A percentile compares a stretch with the other conserved stretches of the same genome.
phyloP scores from a whole-genome alignment of 2,329 filamentous ascomycete species.

The Phialophora tarda region DNA sequence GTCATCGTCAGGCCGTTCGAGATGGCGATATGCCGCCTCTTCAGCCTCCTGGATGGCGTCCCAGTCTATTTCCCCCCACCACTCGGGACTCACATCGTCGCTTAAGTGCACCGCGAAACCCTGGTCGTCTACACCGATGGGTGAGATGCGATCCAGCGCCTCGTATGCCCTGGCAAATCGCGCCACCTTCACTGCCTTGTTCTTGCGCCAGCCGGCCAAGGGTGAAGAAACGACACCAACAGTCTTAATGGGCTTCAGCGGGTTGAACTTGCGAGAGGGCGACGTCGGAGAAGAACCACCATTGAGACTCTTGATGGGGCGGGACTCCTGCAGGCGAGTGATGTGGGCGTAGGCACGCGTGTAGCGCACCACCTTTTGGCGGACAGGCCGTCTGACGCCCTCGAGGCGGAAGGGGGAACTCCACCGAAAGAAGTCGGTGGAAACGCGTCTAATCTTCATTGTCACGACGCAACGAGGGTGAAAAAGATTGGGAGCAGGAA shows the following conservation, averaged over 20 bases:
- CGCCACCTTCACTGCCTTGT: too few relatives aligned
- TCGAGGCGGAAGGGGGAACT: too few relatives aligned
- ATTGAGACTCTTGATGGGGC: background rate
- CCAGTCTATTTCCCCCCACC: conserved; percentile 1
- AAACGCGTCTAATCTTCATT: background rate
- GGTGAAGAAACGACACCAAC: too few relatives aligned
- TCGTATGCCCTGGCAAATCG: too few relatives aligned
- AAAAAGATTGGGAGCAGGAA: background rate
- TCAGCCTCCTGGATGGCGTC: too few relatives aligned
- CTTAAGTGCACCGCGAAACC: conserved; percentile 9
- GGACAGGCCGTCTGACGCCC: too few relatives aligned
- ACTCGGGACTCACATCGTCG: background rate
- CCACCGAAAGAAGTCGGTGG: too few relatives aligned
- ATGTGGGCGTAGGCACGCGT: background rate
- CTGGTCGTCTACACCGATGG: background rate
- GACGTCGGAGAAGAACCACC: background rate
- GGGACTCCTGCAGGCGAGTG: background rate
- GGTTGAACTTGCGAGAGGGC: background rate
- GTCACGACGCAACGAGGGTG: background rate
- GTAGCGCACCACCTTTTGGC: too few relatives aligned
- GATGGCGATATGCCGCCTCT: background rate
- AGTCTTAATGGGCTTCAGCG: background rate
- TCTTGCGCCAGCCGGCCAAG: too few relatives aligned
- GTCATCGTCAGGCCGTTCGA: too few relatives aligned
- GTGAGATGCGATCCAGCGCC: background rate